A percentile compares a stretch with the other conserved stretches of the same genome.
phyloP scores from a whole-genome alignment of 345 rosid genomes.

The Pugionium cornutum region DNA sequence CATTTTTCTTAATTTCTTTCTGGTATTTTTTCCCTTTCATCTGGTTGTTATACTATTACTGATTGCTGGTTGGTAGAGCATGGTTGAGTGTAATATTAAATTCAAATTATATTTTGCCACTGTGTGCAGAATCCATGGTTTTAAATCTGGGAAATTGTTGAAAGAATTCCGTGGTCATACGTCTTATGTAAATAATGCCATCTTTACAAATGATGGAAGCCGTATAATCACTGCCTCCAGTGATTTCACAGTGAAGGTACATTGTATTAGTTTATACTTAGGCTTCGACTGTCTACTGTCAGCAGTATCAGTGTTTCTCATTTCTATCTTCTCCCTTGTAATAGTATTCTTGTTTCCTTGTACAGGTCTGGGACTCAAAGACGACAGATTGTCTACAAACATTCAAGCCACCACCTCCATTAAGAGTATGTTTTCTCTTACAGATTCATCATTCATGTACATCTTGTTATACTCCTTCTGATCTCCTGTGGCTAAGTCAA shows the following conservation, averaged over 20 bases:
- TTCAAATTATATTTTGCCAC: not conserved
- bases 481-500: conserved; percentile 14
- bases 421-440: conserved; percentile 58
- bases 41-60: not conserved
- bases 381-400: conserved; percentile 93
- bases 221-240: conserved; percentile 86
- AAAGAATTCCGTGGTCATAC: conserved; percentile 93
- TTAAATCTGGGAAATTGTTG: conserved; percentile 93
- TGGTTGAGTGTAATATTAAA: not conserved
- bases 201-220: conserved; percentile 85
- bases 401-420: conserved; percentile 86
- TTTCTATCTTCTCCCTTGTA: conserved; percentile 14
- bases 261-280: conserved; percentile 7
- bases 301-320: conserved; percentile 13
- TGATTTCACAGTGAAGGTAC: conserved; percentile 73
- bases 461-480: conserved; percentile 18
- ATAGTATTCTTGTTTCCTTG: conserved; percentile 24
- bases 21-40: not conserved
- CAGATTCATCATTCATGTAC: conserved; percentile 20
- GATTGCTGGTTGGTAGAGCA: conserved; percentile 6
- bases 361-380: conserved; percentile 96
- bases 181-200: conserved; percentile 79
- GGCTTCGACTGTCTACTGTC: not conserved
- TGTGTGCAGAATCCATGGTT: conserved; percentile 81
- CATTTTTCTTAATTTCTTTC: not conserved